Base-by-base conservation (phyloP, 1,139 yeast genomes). In the Blastobotrys niveus region DNA sequence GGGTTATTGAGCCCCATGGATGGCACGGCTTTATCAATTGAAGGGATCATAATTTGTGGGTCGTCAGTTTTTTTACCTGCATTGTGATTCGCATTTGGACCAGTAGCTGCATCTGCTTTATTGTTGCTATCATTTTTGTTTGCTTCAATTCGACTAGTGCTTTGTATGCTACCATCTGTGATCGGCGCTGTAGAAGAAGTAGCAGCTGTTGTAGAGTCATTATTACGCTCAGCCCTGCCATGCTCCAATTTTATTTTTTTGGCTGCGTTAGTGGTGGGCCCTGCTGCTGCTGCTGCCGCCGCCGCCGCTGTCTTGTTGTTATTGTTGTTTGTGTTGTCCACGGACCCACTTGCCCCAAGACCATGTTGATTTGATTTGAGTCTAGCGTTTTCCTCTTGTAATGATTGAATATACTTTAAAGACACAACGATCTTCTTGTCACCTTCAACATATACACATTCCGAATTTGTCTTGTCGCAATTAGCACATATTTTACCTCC, bases 381-480 rank as follows among this genome's bases (percentile, higher is more conserved):
- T 22, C 50, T 34, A 8, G 46, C 48, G 32, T 51, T 84, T 49
- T 75, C 79, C 40, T 78, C 83, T 55, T 84, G 93, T 10, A 85
- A 65, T 52, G 76, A 77, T 45, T 79, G 77, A 42, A 85, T 62
- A 56, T 84, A 84, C 54, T 80, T 80, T 76, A 83, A 73, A 1
- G 91, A 80, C 0, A 84, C 85, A 25, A 83, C 87, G 17, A 85
- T 74, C 59, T 84, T 83, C 66, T 79, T 81, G 46, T 82, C 88
- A 2, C 84, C 87, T 58, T 82, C 91, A 19, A 78, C 74, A 54
- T 84, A 85, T 56, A 82, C 88, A 66, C 95, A 85, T 27, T 72
- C 70, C 2, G 80, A 68, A 45, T 72, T 73, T 15, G 84, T 77
- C 41, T 73, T 62, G 17, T 64, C 66, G 60, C 95, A 85, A 56